phyloP scores from a whole-genome alignment of 2,329 filamentous ascomycete genomes.

The Rhynchosporium graminicola region DNA sequence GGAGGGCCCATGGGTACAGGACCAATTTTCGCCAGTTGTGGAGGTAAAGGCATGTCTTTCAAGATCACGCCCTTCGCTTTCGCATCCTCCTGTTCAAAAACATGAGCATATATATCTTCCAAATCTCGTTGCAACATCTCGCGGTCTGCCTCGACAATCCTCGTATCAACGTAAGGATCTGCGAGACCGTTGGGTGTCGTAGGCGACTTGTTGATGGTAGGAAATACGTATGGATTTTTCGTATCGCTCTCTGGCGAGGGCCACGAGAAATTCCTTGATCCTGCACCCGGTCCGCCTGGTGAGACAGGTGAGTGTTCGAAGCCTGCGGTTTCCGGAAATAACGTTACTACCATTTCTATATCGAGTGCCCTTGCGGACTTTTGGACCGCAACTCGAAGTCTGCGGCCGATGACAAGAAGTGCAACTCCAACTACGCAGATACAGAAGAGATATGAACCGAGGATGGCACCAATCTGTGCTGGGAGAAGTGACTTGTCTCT shows the following conservation, averaged over 20 bases:
- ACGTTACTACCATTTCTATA: constrained; percentile 46
- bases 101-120: constrained; percentile 87
- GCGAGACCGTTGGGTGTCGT: constrained; percentile 45
- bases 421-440: constrained; percentile 71
- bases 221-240: constrained; percentile 48
- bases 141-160: constrained; percentile 72
- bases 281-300: constrained; percentile 36
- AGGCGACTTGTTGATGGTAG: constrained; percentile 43
- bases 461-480: constrained; percentile 78
- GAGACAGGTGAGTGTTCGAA: constrained; percentile 17
- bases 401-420: constrained; percentile 61
- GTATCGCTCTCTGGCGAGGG: constrained; percentile 47
- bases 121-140: constrained; percentile 78
- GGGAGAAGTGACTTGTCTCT: constrained; percentile 69
- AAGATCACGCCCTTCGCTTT: constrained; percentile 58
- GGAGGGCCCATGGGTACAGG: constrained; percentile 36
- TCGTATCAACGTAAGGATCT: constrained; percentile 73
- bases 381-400: constrained; percentile 45
- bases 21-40: constrained; percentile 32
- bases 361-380: constrained; percentile 30
- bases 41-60: constrained; percentile 44
- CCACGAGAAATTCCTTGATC: constrained; percentile 50
- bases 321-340: constrained; percentile 40
- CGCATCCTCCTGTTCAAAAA: constrained; percentile 83
- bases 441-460: constrained; percentile 79